phyloP scores from a whole-genome alignment of 148 eudicot species.

The Limonium bicolor region DNA sequence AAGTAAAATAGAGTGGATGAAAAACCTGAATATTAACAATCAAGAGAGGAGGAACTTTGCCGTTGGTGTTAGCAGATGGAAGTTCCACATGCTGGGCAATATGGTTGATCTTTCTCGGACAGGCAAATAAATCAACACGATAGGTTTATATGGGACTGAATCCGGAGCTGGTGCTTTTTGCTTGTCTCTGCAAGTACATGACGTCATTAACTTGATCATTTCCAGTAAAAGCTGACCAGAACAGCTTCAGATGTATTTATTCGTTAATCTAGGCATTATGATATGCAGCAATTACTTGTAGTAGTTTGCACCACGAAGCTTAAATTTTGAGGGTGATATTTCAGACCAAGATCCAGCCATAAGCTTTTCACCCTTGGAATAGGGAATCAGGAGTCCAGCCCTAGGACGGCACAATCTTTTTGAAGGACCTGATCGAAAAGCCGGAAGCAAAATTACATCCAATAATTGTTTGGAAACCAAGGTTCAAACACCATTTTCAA shows the following conservation, averaged over 20 bases:
- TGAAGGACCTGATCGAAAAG: constrained; percentile 33
- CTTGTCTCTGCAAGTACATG: constrained; percentile 45
- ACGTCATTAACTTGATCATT: background rate
- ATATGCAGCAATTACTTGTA: constrained; percentile 41
- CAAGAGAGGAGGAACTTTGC: constrained; percentile 48
- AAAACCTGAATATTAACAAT: constrained; percentile 76
- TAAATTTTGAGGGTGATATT: constrained; percentile 50
- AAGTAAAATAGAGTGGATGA: too few relatives aligned
- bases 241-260: too few relatives aligned
- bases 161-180: constrained; percentile 41
- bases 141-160: constrained; percentile 55
- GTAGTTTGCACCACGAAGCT: constrained; percentile 56
- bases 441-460: too few relatives aligned
- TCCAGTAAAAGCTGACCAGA: too few relatives aligned
- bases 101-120: constrained; percentile 52
- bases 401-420: constrained; percentile 31
- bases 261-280: too few relatives aligned
- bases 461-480: too few relatives aligned
- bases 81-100: constrained; percentile 74
- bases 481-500: too few relatives aligned
- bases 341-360: constrained; percentile 46
- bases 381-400: constrained; percentile 50
- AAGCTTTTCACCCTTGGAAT: constrained; percentile 26
- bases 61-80: constrained; percentile 29
- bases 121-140: constrained; percentile 56